phyloP scores from a whole-genome alignment of 2,329 filamentous ascomycete species.

The Colletotrichum liriopes region DNA sequence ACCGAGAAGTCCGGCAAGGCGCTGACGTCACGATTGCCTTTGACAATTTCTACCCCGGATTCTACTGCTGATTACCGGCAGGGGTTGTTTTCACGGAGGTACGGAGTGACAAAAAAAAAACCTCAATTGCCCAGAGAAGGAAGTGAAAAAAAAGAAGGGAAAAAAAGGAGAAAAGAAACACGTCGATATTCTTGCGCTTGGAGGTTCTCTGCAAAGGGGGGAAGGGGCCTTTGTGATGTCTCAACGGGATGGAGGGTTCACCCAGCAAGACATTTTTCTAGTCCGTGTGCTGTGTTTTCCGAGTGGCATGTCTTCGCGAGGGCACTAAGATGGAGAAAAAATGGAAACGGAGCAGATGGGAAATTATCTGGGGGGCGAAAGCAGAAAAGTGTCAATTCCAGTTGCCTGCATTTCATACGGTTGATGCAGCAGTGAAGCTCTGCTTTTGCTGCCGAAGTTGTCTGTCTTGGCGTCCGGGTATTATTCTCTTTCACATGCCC shows the following conservation, averaged over 20 bases:
- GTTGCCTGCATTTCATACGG: neutral
- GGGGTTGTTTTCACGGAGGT: neutral
- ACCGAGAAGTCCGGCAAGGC: neutral
- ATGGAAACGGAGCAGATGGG: neutral
- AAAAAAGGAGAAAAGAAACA: neutral
- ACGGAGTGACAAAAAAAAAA: neutral
- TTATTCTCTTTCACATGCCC: constrained; percentile 9
- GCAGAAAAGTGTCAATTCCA: neutral
- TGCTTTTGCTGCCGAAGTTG: neutral
- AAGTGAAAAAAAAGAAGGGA: neutral
- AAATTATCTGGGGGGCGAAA: neutral
- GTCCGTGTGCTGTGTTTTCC: neutral
- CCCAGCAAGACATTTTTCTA: neutral
- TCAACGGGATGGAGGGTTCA: constrained; percentile 4
- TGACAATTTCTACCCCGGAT: neutral
- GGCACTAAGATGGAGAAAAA: neutral
- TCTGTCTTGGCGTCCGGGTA: neutral
- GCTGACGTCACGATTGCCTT: constrained; percentile 15
- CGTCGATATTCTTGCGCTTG: neutral
- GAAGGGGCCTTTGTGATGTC: neutral
- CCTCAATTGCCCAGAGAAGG: neutral
- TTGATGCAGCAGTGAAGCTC: neutral
- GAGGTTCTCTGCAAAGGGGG: neutral
- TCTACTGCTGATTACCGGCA: neutral
- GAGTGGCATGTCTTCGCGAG: neutral